Conservation (phyloP, 208 protist species). For the Acanthamoeba lenticulata region DNA sequence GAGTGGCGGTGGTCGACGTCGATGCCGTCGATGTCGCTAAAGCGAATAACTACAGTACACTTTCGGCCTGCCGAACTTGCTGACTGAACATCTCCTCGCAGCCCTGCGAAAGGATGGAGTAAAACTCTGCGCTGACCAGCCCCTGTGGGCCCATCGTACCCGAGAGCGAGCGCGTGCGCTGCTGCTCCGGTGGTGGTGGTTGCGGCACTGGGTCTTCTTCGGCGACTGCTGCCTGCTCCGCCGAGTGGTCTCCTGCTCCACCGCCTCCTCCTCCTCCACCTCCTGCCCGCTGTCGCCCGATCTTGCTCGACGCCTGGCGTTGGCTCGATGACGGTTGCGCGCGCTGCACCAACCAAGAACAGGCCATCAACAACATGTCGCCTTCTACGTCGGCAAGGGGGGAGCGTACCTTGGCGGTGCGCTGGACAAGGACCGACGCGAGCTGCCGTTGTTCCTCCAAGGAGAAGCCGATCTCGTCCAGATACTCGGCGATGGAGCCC, state of each 20-base stretch:
- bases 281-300: neutral
- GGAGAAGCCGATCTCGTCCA: slow-evolving; percentile 40
- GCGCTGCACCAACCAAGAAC: neutral
- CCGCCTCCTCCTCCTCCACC: neutral
- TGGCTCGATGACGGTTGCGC: neutral
- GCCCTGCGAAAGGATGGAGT: neutral
- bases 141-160: neutral
- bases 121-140: neutral
- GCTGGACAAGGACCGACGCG: neutral
- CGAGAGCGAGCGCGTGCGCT: neutral
- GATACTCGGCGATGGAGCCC: slow-evolving; percentile 42
- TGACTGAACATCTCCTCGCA: neutral
- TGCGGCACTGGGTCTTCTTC: neutral
- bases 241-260: neutral
- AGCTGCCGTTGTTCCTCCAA: neutral
- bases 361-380: neutral
- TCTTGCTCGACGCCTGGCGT: neutral
- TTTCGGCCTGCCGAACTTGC: neutral
- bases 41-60: neutral
- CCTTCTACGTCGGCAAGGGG: neutral
- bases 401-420: neutral
- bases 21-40: no score
- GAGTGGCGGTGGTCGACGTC: no score
- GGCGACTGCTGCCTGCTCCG: no score
- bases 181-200: neutral